Percentiles rank a stretch among this genome's conserved stretches.
phyloP scores from a whole-genome alignment of 768 basidiomycete genomes.

The Mycena chlorophos region DNA sequence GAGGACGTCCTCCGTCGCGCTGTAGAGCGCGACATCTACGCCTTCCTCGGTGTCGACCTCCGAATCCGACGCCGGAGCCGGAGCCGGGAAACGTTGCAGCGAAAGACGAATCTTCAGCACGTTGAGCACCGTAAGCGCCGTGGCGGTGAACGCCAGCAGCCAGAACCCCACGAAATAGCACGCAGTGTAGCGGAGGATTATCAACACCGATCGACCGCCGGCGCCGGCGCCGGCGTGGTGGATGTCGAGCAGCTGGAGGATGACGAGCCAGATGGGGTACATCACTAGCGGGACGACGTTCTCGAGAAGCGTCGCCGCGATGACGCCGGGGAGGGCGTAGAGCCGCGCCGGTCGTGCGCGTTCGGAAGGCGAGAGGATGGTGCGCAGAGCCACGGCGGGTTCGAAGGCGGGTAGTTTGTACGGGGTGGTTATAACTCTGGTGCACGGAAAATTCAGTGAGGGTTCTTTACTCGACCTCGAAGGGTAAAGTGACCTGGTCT shows the following conservation, averaged over 20 bases:
- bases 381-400: conserved; percentile 5
- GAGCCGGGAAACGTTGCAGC: conserved; percentile 9
- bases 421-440: conserved; percentile 13
- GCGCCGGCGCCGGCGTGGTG: not conserved
- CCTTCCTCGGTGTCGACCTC: too few species aligned
- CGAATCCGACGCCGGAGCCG: not conserved
- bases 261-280: not conserved
- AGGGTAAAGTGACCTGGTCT: conserved; percentile 8
- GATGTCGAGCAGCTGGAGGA: not conserved
- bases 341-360: conserved; percentile 8
- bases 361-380: conserved; percentile 16
- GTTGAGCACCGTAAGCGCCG: conserved; percentile 11
- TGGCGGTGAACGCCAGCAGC: conserved; percentile 2
- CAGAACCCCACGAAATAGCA: too few species aligned
- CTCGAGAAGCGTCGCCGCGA: not conserved
- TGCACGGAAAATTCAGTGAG: too few species aligned
- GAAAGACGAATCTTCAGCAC: conserved; percentile 15
- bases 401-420: conserved; percentile 12
- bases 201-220: too few species aligned
- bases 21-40: too few species aligned
- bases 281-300: conserved; percentile 1
- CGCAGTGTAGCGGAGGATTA: too few species aligned
- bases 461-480: too few species aligned
- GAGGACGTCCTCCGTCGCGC: conserved; percentile 12
- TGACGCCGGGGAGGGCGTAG: conserved; percentile 17